Conservation (phyloP, 2,329 filamentous ascomycete genomes). For the Epichloe aotearoae region DNA sequence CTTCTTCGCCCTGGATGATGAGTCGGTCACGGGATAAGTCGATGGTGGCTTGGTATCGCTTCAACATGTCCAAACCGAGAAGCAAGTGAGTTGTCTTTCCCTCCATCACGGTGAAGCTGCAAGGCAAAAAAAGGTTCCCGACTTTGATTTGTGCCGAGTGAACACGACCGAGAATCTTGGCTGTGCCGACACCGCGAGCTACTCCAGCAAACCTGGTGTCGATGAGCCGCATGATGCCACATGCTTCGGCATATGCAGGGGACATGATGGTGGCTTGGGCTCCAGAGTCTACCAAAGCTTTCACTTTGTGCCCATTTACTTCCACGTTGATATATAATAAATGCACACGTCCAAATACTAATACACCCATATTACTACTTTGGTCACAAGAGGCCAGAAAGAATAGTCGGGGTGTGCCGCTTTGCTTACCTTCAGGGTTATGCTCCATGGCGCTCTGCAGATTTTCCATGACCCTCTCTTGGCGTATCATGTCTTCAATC, state of each 20-base stretch:
- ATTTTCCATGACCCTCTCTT: slow-evolving; percentile 90
- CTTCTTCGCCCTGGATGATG: slow-evolving; percentile 76
- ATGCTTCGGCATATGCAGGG: slow-evolving; percentile 76
- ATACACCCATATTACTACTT: slow-evolving; percentile 3
- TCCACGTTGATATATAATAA: slow-evolving; percentile 95
- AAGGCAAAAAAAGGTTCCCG: slow-evolving; percentile 72
- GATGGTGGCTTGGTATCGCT: slow-evolving; percentile 85
- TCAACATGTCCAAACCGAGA: slow-evolving; percentile 91
- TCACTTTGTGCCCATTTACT: slow-evolving; percentile 84
- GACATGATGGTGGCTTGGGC: slow-evolving; percentile 99
- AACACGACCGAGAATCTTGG: slow-evolving; percentile 85
- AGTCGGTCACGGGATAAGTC: slow-evolving; percentile 76
- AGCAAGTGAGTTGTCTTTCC: slow-evolving; percentile 91
- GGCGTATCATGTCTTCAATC: slow-evolving; percentile 95
- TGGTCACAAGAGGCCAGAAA: not conserved
- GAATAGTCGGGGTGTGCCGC: not conserved
- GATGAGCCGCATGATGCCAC: slow-evolving; percentile 91
- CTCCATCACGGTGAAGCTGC: slow-evolving; percentile 98
- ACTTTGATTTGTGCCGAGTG: slow-evolving; percentile 94
- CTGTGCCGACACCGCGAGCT: slow-evolving; percentile 86
- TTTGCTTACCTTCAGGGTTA: slow-evolving; percentile 73
- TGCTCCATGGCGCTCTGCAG: slow-evolving; percentile 93
- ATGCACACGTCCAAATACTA: slow-evolving; percentile 87
- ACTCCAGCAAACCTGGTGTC: slow-evolving; percentile 87
- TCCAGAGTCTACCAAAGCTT: slow-evolving; percentile 93